Base-by-base conservation (phyloP, 139 green algal species). In the Chlamydomonas sp. region DNA sequence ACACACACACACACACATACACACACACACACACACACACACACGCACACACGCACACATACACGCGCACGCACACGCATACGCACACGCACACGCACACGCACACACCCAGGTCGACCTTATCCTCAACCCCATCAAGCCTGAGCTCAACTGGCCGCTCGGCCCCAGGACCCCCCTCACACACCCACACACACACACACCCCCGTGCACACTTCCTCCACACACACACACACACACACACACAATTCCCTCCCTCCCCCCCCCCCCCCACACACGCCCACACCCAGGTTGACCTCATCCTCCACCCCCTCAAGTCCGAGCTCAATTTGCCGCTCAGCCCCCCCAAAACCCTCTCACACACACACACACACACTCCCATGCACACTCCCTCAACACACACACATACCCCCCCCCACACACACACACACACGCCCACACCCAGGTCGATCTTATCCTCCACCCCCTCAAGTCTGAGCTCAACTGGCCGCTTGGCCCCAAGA, bases 261-360 rank as follows among this genome's bases (percentile, higher is more conserved):
- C 13, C 43, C 13, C 43, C 43, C 43, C 43, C 43, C 13, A 13
- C 43, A 54, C 43, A 13, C 43, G 20, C 43, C 13, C 43, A 54
- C 16, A 20, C 20, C 16, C 16, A 54, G 13, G 13, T 54, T 1
- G 73, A 79, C 66, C 48, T 73, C 13, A 73, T 79, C 28, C 54
- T 79, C 2, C 73, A 79, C 48, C 73, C 73, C 24, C 49, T 79
- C n/a, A 73, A 74, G 61, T 70, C 48, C 28, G 73, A 79, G 65
- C 66, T 79, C 29, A 64, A 79, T 47, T 79, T 58, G 66, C 73
- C 73, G 30, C 38, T 79, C 28, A 65, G 73, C 13, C 34, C 29
- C 29, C 48, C 62, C n/a, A 31, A 73, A 20, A 65, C 73, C 22
- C 54, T 79, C 3, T 43, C 73, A 47, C 73, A 74, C 58, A 67